Base-by-base conservation (phyloP, 495 filamentous ascomycete species). In the Penicillium soppii region DNA sequence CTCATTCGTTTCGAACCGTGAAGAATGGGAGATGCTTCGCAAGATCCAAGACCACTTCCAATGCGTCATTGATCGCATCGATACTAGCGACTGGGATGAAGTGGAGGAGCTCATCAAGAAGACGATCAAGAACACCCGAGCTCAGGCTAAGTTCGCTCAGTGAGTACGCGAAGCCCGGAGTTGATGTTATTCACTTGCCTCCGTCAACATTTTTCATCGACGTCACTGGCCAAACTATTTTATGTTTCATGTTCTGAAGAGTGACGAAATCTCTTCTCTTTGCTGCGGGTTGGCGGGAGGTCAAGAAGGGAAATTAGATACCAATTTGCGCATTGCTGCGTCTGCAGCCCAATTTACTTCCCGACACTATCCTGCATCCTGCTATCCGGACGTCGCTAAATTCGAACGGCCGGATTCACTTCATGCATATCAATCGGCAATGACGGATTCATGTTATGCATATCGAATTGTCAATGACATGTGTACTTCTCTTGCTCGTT, bases 51-150 rank as follows among this genome's bases (percentile, higher is more conserved):
- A 80, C 3, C 86, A 86, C 66, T 97, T 87, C 66, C 71, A 70
- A 21, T 74, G 81, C 20, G 50, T 72, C 49, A 83, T 87, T 50
- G 76, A 78, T 25, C 73, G 72, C 19, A 71, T 90, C 33, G 75
- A 84, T 23, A 84, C 82, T 19, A 62, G 71, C 43, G 91, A 97
- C 63, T 95, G 91, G 91, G 92, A 97, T 54, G 68, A 77, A 32
- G 88, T 91, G n/a, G 92, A 96, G 70, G 74, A 78, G 46, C 78
- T 82, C 39, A 83, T 97, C 49, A 89, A 95, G 74, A 79, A 78
- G 38, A 82, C 91, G 30, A 89, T 95, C 75, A 92, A 91, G 74
- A 90, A 83, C 55, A 82, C 81, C 37, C 80, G 90, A 43, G 84
- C 89, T 26, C 83, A 83, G 54, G 72, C 80, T 2, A 80, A 78